Evolutionary conservation across 345 rosid genomes (phyloP).

Genomic region (Syzygium aqueum): DNA sequence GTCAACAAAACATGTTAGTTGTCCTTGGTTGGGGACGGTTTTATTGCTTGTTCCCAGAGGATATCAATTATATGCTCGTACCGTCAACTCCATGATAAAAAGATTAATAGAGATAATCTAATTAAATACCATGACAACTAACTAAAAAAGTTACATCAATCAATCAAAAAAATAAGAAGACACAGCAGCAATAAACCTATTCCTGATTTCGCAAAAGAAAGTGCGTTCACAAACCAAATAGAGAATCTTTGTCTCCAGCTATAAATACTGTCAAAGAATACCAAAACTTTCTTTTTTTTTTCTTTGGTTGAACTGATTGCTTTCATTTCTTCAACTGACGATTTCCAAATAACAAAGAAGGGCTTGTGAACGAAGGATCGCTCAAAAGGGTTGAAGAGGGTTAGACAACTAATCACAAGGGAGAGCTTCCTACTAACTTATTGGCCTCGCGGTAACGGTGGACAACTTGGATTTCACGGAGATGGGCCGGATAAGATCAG

Average conservation of each 20-base stretch:
- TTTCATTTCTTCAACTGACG: background rate
- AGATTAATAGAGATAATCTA: background rate
- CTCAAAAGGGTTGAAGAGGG: background rate
- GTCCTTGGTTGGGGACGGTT: no score
- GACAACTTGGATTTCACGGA: no score
- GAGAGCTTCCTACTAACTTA: background rate
- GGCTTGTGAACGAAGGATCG: background rate
- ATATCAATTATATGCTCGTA: background rate
- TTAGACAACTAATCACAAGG: background rate
- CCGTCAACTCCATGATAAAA: no score
- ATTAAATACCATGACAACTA: background rate
- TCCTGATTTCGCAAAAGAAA: no score
- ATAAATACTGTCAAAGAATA: no score
- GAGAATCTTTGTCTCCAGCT: fast-evolving
- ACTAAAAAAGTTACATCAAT: background rate
- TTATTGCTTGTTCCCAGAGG: background rate
- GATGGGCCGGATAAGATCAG: background rate
- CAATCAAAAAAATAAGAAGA: background rate
- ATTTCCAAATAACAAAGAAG: no score
- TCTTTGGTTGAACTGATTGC: no score
- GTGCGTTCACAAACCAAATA: background rate
- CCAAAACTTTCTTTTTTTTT: no score
- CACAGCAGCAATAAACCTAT: background rate
- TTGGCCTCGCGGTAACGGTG: background rate
- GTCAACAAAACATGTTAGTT: no score